These are phyloP conservation scores for Thinopyrum elongatum DNA, from an alignment of 176 grass and related monocot genomes.

Conservation along the genomic window DNA sequence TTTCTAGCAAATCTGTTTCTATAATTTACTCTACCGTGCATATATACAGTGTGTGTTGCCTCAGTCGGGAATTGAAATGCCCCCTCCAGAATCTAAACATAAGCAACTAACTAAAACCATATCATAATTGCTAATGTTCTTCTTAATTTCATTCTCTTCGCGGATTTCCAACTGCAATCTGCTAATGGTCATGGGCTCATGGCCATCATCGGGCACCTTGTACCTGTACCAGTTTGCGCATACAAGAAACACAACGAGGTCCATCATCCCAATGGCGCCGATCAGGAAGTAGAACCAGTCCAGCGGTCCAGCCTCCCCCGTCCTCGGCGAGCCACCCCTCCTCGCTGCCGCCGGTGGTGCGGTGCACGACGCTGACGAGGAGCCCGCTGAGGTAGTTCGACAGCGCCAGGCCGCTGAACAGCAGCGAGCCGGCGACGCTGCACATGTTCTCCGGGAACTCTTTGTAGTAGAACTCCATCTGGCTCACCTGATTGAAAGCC, in stretches of 20 bases:
- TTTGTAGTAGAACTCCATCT: conserved; percentile 83
- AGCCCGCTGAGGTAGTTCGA: conserved; percentile 60
- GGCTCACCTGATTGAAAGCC: conserved; percentile 69
- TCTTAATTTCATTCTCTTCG: background rate
- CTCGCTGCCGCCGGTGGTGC: background rate
- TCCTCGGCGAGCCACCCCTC: conserved; percentile 55
- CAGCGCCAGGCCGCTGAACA: conserved; percentile 54
- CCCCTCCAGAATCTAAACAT: too few species aligned
- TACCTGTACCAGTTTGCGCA: conserved; percentile 75
- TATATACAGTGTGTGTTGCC: too few species aligned
- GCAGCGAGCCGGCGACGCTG: conserved; percentile 62
- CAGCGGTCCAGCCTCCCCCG: conserved; percentile 51
- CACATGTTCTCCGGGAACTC: conserved; percentile 13
- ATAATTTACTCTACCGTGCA: too few species aligned
- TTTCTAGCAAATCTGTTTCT: too few species aligned
- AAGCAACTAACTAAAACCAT: background rate
- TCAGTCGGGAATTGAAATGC: background rate
- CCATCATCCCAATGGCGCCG: conserved; percentile 25
- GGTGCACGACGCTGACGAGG: conserved; percentile 39
- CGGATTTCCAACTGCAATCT: background rate
- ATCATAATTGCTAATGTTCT: background rate
- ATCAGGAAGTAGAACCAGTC: conserved; percentile 63
- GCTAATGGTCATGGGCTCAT: background rate
- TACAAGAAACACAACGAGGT: conserved; percentile 51
- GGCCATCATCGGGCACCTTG: conserved; percentile 28